Conservation (phyloP, 1,139 yeast species). For the Suhomyces chickasaworum region DNA sequence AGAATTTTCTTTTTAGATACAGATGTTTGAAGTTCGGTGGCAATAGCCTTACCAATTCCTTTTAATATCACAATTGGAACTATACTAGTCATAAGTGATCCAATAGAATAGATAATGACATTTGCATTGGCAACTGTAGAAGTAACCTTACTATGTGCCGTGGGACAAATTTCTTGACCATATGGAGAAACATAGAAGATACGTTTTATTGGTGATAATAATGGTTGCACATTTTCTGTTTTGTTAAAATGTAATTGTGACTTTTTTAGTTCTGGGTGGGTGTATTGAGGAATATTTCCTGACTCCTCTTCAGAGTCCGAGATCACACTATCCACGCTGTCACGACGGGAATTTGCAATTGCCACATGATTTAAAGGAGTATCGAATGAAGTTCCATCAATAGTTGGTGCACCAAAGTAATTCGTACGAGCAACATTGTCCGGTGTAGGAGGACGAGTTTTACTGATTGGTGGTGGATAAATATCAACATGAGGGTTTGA, state of each 20-base stretch:
- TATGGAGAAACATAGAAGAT: constrained; percentile 84
- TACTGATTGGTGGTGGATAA: constrained; percentile 42
- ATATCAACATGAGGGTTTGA: constrained; percentile 20
- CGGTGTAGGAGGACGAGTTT: constrained; percentile 43
- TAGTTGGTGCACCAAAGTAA: constrained; percentile 20
- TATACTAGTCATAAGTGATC: constrained; percentile 84
- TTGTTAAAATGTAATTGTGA: constrained; percentile 77
- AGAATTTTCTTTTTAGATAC: constrained; percentile 49
- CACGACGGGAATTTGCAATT: constrained; percentile 10
- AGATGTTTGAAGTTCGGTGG: constrained; percentile 29
- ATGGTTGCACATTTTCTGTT: constrained; percentile 52
- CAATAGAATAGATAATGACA: constrained; percentile 74
- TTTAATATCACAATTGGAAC: constrained; percentile 73
- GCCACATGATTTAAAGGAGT: constrained; percentile 25
- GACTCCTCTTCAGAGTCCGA: constrained; percentile 34
- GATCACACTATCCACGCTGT: constrained; percentile 9
- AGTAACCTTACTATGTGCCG: constrained; percentile 66
- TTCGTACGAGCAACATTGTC: constrained; percentile 19
- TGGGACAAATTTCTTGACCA: constrained; percentile 84
- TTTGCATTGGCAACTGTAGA: constrained; percentile 54
- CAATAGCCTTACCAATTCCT: constrained; percentile 68
- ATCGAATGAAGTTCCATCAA: constrained; percentile 15
- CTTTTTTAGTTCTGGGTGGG: constrained; percentile 74
- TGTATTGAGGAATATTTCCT: constrained; percentile 72
- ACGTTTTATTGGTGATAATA: constrained; percentile 73